Conservation (phyloP, 1,139 yeast genomes). For the Wickerhamiella pararugosa region DNA sequence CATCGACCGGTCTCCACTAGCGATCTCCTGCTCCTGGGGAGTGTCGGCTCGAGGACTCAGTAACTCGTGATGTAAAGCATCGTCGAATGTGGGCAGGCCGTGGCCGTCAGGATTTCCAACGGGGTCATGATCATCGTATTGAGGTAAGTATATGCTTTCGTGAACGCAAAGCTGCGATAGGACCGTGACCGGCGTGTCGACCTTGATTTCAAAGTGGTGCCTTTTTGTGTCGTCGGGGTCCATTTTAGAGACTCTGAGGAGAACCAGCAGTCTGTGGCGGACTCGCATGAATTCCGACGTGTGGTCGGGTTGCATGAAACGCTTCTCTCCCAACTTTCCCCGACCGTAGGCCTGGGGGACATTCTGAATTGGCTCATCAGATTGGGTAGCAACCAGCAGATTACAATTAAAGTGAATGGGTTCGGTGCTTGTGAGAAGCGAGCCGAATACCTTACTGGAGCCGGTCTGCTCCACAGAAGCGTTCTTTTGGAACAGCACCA, state of each 20-base stretch:
- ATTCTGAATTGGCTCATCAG: constrained; percentile 10
- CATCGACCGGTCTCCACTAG: no score
- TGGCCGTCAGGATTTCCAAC: constrained; percentile 8
- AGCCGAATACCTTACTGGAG: constrained; percentile 8
- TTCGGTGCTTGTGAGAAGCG: constrained; percentile 14
- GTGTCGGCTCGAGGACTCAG: constrained; percentile 9
- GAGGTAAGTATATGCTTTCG: constrained; percentile 57
- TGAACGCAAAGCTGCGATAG: constrained; percentile 58
- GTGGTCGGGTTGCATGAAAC: constrained; percentile 45
- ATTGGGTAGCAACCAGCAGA: constrained; percentile 16
- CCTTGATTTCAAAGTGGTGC: constrained; percentile 79
- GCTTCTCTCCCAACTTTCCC: constrained; percentile 15
- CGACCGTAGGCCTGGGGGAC: constrained; percentile 14
- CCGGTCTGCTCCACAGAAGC: constrained; percentile 12
- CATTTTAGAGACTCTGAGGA: constrained; percentile 57
- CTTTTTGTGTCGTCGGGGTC: constrained; percentile 40
- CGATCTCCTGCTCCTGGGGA: no score
- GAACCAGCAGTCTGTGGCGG: constrained; percentile 62
- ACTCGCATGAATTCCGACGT: constrained; percentile 55
- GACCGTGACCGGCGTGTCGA: constrained; percentile 69
- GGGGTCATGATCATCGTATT: constrained; percentile 27
- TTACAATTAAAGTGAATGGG: constrained; percentile 11
- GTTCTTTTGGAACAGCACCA: constrained; percentile 20
- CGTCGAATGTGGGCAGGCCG: constrained; percentile 22
- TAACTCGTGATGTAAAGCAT: constrained; percentile 17